phyloP scores from a whole-genome alignment of 2,329 filamentous ascomycete genomes.

The Penicillium griseofulvum region DNA sequence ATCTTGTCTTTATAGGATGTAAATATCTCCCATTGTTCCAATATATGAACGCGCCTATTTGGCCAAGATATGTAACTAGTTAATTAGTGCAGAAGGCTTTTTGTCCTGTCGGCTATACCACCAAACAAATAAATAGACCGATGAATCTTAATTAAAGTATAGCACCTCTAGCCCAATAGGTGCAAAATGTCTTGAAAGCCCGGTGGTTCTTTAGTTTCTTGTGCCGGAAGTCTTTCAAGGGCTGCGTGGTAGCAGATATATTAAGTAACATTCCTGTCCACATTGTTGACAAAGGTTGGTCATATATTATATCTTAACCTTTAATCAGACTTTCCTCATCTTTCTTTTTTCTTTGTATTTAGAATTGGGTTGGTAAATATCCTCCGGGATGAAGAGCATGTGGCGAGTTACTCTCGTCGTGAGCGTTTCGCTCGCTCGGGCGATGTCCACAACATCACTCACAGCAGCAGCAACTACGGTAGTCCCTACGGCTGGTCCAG shows the following conservation, averaged over 20 bases:
- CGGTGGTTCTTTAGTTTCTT: not conserved
- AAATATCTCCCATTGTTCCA: conserved; percentile 5
- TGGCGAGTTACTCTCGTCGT: not conserved
- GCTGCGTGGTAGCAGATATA: not conserved
- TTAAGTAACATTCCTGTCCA: not conserved
- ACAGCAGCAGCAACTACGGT: conserved; percentile 12
- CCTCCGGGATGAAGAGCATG: conserved; percentile 2
- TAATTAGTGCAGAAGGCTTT: not conserved
- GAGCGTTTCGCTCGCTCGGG: conserved; percentile 4
- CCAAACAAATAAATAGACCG: not conserved
- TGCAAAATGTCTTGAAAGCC: not conserved
- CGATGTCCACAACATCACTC: conserved; percentile 3
- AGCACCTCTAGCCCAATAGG: not conserved
- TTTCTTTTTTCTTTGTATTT: not conserved
- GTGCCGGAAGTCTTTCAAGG: not conserved
- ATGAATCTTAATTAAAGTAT: not conserved
- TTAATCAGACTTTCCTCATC: not conserved
- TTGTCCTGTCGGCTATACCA: not conserved
- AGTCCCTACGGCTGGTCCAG: not conserved
- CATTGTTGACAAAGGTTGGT: not conserved
- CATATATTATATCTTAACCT: not conserved
- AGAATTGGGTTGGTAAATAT: not conserved
- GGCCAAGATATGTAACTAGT: not conserved
- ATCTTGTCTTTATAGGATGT: conserved; percentile 16
- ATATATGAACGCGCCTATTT: not conserved